Base-by-base conservation (phyloP, 192 early-diverging fungal species). In the Coemansia sp. region DNA sequence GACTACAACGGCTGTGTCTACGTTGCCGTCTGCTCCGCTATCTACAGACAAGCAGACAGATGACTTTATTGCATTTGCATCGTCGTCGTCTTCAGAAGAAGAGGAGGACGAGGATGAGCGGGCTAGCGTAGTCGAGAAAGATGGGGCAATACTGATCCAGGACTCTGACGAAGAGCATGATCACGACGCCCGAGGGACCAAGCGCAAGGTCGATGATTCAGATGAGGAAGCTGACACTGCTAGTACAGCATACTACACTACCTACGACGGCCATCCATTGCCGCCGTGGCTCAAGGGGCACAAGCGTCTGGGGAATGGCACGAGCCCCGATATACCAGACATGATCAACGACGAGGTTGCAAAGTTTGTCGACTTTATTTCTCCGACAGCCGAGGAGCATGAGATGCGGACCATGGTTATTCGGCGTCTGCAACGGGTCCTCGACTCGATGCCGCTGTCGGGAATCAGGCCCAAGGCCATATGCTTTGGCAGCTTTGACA, bases 401-500 rank as follows among this genome's bases (percentile, higher is more conserved):
- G 69, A 80, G 34, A 80, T 96, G 83, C 84, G 96, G 2, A 27
- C 63, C 25, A 86, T 84, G 62, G 85, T 89, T 0, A 71, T 95
- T 0, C 79, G 85, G 11, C 74, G 88, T 6, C 72, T 96, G 43
- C 58, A 80, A 45, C 60, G 78, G 0, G 53, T 71, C 5, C 53
- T 80, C 38, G 61, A 70, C 27, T 48, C 52, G 18, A 69, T 91
- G 39, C 12, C 56, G 14, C 38, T 79, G 13, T 34, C 59, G 0
- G 59, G 17, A 6, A 74, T 83, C 5, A 30, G 42, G 0, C 2
- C 59, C 5, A 56, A 83, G 4, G 52, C 80, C 1, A 19, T 51
- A 17, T 85, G 87, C 18, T 98, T 94, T 85, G 96, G 96, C 10
- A 91, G 89, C 60, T 98, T 92, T 63, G 82, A 83, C n/a, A 94